These are phyloP conservation scores for Phytopythium litorale DNA, from an alignment of 352 stramenopile species.

Conservation along the genomic window DNA sequence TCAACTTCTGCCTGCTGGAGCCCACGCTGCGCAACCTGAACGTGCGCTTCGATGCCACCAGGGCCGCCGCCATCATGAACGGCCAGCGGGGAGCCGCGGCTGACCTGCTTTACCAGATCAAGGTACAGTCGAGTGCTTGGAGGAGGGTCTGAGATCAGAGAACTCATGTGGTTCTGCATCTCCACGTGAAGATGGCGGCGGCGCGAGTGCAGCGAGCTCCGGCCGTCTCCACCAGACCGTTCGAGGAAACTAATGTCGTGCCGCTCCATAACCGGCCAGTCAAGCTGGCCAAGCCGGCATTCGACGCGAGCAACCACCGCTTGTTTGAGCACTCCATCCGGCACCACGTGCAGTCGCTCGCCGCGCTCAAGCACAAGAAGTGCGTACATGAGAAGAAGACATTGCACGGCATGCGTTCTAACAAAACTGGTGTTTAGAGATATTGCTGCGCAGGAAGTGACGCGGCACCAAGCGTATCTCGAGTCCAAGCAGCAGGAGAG, in stretches of 20 bases:
- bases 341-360: slow-evolving; percentile 48
- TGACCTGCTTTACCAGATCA: slow-evolving; percentile 87
- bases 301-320: slow-evolving; percentile 49
- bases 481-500: slow-evolving; percentile 24
- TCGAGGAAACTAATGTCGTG: slow-evolving; percentile 39
- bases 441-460: slow-evolving; percentile 26
- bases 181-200: slow-evolving; percentile 30
- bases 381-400: slow-evolving; percentile 11
- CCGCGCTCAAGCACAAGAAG: slow-evolving; percentile 48
- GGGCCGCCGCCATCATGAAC: slow-evolving; percentile 82
- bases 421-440: slow-evolving; percentile 25
- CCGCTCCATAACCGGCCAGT: slow-evolving; percentile 58
- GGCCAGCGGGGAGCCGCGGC: slow-evolving; percentile 46
- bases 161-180: slow-evolving; percentile 3
- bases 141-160: too few relatives aligned
- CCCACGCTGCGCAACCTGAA: slow-evolving; percentile 65
- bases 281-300: slow-evolving; percentile 54
- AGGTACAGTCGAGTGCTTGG: slow-evolving; percentile 24
- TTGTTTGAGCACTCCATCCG: slow-evolving; percentile 71
- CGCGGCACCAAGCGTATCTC: slow-evolving; percentile 23
- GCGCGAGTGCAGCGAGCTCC: slow-evolving; percentile 40
- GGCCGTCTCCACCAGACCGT: slow-evolving; percentile 42
- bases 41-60: slow-evolving; percentile 74
- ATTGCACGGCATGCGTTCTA: not conserved
- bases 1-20: slow-evolving; percentile 89